Evolutionary conservation across 23 red algal genomes (phyloP), one percentile per base, ranked within the genome.

Genomic region (Gracilaria domingensis): DNA sequence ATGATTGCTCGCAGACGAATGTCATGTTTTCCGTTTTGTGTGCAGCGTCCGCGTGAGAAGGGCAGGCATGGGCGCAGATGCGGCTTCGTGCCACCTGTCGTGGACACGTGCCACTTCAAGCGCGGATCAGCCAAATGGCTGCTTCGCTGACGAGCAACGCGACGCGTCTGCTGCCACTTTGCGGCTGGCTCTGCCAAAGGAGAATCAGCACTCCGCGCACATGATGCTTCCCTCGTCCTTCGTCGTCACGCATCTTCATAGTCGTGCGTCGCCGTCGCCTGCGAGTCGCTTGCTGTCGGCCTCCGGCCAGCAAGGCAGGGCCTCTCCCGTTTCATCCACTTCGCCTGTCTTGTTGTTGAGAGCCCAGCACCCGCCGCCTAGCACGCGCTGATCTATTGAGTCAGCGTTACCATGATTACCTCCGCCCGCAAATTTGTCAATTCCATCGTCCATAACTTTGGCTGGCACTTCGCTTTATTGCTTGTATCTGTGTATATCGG

Each of bases 401-500:
- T 73, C 67, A 20, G 45, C 75, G 75, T 36, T 23, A 69, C 21
- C 62, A 83, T 71, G 80, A 60, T 83, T 29, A 69, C 80, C 40
- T 83, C 80, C 29, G 18, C 80, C 28, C 80, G 82, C 29, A 40
- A 54, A 39, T 93, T 86, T 45, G 34, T 86, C 33, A 29, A 70
- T 18, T 50, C 56, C 35, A 79, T 93, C 38, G 51, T 81, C 23
- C 26, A 75, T 34, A 93, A 85, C 81, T 93, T 93, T 33, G 82
- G 82, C 39, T 94, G 73, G 74, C 58, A 87, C 30, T 94, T 87
- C 88, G 92, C 79, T 30, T 53, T 87, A 8, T 40, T 88, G 7
- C 84, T 94, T 62, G 51, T 72, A n/a, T 94, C 92, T 3, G 84
- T 88, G 14, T 94, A 94, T 48, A 67, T 75, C 4, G 82, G 71